phyloP scores from a whole-genome alignment of 2,329 filamentous ascomycete genomes.

The Furcasterigmium furcatum region DNA sequence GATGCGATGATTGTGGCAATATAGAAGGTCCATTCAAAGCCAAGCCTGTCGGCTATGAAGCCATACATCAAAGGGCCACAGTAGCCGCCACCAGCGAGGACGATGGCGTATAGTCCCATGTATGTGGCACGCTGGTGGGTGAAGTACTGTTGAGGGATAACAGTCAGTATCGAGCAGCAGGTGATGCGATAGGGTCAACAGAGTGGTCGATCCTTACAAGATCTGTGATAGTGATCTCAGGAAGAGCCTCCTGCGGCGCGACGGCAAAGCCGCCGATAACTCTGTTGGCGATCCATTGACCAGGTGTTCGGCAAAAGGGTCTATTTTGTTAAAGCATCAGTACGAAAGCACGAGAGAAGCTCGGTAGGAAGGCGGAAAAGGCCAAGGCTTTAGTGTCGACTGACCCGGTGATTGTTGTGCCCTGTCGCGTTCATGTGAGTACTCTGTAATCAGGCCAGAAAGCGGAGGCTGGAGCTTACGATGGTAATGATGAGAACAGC shows the following conservation, averaged over 20 bases:
- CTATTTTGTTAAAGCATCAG: too few species aligned
- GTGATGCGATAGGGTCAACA: constrained; percentile 6
- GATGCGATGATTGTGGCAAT: constrained; percentile 35
- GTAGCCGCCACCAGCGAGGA: constrained; percentile 35
- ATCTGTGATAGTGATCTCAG: constrained; percentile 40
- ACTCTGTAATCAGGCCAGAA: background rate
- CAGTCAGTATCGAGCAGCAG: constrained; percentile 7
- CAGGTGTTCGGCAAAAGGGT: constrained; percentile 31
- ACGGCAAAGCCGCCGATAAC: constrained; percentile 40
- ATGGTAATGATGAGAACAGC: constrained; percentile 28
- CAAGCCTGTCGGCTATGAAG: constrained; percentile 38
- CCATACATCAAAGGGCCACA: constrained; percentile 41
- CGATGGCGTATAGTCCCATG: constrained; percentile 36
- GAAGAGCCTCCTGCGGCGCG: constrained; percentile 41
- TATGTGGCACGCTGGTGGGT: constrained; percentile 40
- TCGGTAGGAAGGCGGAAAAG: too few species aligned
- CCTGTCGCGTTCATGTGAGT: too few species aligned
- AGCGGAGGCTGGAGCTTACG: constrained; percentile 11
- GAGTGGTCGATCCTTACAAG: constrained; percentile 21
- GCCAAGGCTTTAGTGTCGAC: background rate
- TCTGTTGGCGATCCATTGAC: constrained; percentile 41
- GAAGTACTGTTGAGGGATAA: constrained; percentile 19
- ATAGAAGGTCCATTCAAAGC: constrained; percentile 40
- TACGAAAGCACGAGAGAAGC: too few species aligned
- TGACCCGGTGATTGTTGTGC: constrained; percentile 20